Base-by-base conservation (phyloP, 805 yeast genomes). In the Kazachstania viticola region DNA sequence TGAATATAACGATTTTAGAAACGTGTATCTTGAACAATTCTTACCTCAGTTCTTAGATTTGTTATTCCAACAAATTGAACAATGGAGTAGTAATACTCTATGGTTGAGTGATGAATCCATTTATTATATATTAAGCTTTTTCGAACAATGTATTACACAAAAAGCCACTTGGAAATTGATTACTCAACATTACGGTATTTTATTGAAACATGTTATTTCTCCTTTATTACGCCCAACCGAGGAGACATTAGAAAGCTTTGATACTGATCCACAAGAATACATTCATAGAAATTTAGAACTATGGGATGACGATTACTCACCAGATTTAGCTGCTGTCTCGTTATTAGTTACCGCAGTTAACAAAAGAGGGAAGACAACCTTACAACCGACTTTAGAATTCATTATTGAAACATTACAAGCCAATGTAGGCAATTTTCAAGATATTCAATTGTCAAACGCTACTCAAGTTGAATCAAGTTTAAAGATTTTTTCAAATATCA, bases 201-300 rank as follows among this genome's bases (percentile, higher is more conserved):
- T 88, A 17, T 61, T 88, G 22, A 60, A 75, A 9, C 84, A 78
- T 43, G 73, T 88, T 34, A 66, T 88, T 8, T 79, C 69, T 56
- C 94, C 94, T 2, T 59, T 79, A 35, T 56, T 88, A 35, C 72
- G 85, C 41, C 80, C 91, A 2, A 65, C 69, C 6, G 76, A 75
- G 33, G 74, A 69, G 5, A 72, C 74, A 14, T 60, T 83, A 34
- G 93, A 81, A 42, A 56, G 71, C 4, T 87, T 81, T 58, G 93
- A 84, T 39, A 74, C 69, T 39, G 95, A 87, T 45, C 95, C 95
- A 3, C 79, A 73, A 34, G 95, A 85, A 51, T 91, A 83, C 52
- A 74, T 88, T 34, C 81, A 83, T 53, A 64, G 75, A 32, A 70
- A 70, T 33, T 66, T 84, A 45, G 84, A 77, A 51, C 59, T 73